Evolutionary conservation across 495 filamentous ascomycete genomes (phyloP), one percentile per base, ranked within the genome.

Genomic region (Penicillium cataractarum): DNA sequence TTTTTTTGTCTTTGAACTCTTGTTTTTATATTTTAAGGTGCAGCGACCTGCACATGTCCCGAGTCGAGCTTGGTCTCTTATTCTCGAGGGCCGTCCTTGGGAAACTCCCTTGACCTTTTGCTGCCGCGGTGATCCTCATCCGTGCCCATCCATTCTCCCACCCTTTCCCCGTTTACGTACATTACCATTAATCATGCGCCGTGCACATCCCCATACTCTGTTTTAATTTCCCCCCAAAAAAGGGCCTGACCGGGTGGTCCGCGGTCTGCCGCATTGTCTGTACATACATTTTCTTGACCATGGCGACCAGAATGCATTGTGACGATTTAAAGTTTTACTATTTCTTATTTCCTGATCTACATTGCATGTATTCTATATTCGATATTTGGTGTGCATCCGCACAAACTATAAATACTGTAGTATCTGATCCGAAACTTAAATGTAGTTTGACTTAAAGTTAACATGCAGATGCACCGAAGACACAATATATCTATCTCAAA

Each of bases 151-250:
- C 40, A 22, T 21, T 24, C 5, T 24, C 42, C 21, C 42, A 46
- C 21, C 21, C 19, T 24, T 24, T 26, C 5, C 9, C 42, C 8
- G 13, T 50, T 29, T 50, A 50, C 46, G 46, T 66, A 62, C 42
- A 46, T 46, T 24, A 46, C 19, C 56, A 62, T 66, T 62, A 66
- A 60, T 66, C 33, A 50, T 49, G 62, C 57, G n/a, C 63, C 26
- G 35, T 62, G 59, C 55, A 67, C 58, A 67, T 56, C 54, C n/a
- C 48, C 46, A 49, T 39, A 54, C 40, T 31, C 46, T 53, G 24
- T 67, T 66, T 67, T 63, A 66, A 63, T 62, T 49, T 27, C 6
- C 40, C n/a, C 13, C 37, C 27, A 22, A 54, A 27, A 55, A 48
- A 19, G 15, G 10, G 3, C 31, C n/a, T 48, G 35, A 2, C 62